Conservation (phyloP, 2,329 filamentous ascomycete genomes). For the Fonsecaea nubica region DNA sequence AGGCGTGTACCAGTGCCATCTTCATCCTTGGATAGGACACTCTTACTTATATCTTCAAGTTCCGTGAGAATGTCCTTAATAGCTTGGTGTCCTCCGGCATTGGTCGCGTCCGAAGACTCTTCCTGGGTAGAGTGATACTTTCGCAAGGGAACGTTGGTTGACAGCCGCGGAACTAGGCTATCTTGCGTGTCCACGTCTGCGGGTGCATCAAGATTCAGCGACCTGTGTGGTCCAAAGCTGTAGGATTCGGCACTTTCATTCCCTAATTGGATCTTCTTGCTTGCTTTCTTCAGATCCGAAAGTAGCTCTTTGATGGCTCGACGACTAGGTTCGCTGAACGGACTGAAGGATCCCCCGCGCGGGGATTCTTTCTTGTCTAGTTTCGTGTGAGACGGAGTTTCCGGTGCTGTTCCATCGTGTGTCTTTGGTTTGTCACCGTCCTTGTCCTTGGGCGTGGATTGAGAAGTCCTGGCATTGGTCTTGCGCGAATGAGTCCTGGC, state of each 20-base stretch:
- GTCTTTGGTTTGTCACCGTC: not conserved
- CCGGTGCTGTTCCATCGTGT: not conserved
- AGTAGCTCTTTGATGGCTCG: conserved; percentile 2
- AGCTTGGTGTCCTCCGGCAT: conserved; percentile 4
- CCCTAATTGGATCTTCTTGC: conserved; percentile 3
- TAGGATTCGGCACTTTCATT: conserved; percentile 9
- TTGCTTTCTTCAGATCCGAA: not conserved
- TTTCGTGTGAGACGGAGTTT: not conserved
- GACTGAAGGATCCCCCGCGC: conserved; percentile 24
- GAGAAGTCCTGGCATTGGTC: not conserved
- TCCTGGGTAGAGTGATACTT: conserved; percentile 1
- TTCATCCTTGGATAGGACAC: conserved; percentile 2
- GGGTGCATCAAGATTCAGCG: not conserved
- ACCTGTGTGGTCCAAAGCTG: not conserved
- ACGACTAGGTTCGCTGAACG: conserved; percentile 17
- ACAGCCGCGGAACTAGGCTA: not conserved
- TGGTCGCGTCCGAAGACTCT: conserved; percentile 17
- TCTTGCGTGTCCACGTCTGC: not conserved
- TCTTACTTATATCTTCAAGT: not conserved
- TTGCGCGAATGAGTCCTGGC: not conserved
- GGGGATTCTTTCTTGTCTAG: not conserved
- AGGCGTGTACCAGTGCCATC: not conserved
- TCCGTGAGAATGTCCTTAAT: conserved; percentile 1
- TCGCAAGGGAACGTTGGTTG: not conserved
- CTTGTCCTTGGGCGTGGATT: not conserved